Percentiles rank a stretch among this genome's conserved stretches.
phyloP scores from a whole-genome alignment of 805 yeast species.

The Lachancea thermotolerans region DNA sequence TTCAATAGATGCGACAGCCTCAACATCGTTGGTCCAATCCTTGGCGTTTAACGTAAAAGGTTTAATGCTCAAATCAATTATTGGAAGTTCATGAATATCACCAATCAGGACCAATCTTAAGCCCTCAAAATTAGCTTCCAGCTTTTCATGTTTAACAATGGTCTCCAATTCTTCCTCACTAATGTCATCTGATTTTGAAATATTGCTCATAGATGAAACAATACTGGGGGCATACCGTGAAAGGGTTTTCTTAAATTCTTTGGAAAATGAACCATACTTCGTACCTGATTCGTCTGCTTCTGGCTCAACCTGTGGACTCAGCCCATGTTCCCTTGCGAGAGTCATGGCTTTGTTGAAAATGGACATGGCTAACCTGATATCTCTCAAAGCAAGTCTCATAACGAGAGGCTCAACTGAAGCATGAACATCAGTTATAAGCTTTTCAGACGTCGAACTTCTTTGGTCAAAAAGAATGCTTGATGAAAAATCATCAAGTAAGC shows the following conservation, averaged over 20 bases:
- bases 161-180: slow-evolving; percentile 10
- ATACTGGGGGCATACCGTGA: slow-evolving; percentile 66
- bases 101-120: slow-evolving; percentile 78
- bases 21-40: slow-evolving; percentile 83
- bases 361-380: slow-evolving; percentile 69
- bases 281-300: slow-evolving; percentile 11
- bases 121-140: slow-evolving; percentile 64
- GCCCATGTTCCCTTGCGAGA: slow-evolving; percentile 30
- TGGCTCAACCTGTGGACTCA: slow-evolving; percentile 16
- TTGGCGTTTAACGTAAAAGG: slow-evolving; percentile 62
- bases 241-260: slow-evolving; percentile 54
- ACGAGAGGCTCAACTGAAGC: slow-evolving; percentile 74
- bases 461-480: slow-evolving; percentile 66
- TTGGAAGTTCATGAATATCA: slow-evolving; percentile 85
- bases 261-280: slow-evolving; percentile 43
- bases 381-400: slow-evolving; percentile 77
- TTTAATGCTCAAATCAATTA: slow-evolving; percentile 64
- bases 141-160: slow-evolving; percentile 59
- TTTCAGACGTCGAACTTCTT: slow-evolving; percentile 54
- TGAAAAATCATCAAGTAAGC: slow-evolving; percentile 87
- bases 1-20: slow-evolving; percentile 58
- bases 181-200: slow-evolving; percentile 34
- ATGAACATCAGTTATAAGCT: slow-evolving; percentile 56
- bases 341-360: slow-evolving; percentile 69
- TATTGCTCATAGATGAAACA: slow-evolving; percentile 30